Evolutionary conservation across 345 rosid genomes (phyloP), one percentile per base, ranked within the genome.

Genomic region (Anacardium occidentale): DNA sequence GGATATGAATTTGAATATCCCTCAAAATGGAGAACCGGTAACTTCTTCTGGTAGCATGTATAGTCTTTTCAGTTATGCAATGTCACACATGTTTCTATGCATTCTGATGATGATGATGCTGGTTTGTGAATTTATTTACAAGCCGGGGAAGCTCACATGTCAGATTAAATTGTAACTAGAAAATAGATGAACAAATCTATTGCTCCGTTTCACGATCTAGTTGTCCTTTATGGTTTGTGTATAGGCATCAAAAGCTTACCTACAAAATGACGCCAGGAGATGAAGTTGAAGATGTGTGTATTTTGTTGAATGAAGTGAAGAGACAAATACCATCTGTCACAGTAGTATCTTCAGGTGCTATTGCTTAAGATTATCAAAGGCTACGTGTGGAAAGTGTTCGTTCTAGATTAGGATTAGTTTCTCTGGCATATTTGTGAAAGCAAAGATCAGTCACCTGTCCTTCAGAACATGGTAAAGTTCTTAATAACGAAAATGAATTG

Each of bases 351-450:
- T 95, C 98, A 25, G 99, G 99, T 79, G 99, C 98, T 24, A 95
- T 95, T 79, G 98, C 98, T 56, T 95, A 97, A 15, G 97, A 95
- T 72, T 95, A 95, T 76, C 99, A 95, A 65, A 83, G 99, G 79
- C 83, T 92, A 73, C 88, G 98, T 32, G 98, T 95, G 71, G 99
- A 95, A 83, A 89, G 90, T 83, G 87, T 95, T 75, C 92, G 99
- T 83, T 95, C 98, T 76, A 87, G 98, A 88, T 85, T 95, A 87
- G 99, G 97, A 77, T 93, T 95, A 81, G 94, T 95, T 84, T 92
- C 99, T 82, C 85, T 95, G 76, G 96, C 93, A 75, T 92, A 81
- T 87, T 85, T 95, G 83, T 95, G 98, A 98, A 95, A 87, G 87
- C 97, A 92, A n/a, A 76, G 97, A 95, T 84, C 99, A 92, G 81